Evolutionary conservation across 2,329 filamentous ascomycete species (phyloP), one percentile per base, ranked within the genome.

Genomic region (Microsporum ferrugineum): DNA sequence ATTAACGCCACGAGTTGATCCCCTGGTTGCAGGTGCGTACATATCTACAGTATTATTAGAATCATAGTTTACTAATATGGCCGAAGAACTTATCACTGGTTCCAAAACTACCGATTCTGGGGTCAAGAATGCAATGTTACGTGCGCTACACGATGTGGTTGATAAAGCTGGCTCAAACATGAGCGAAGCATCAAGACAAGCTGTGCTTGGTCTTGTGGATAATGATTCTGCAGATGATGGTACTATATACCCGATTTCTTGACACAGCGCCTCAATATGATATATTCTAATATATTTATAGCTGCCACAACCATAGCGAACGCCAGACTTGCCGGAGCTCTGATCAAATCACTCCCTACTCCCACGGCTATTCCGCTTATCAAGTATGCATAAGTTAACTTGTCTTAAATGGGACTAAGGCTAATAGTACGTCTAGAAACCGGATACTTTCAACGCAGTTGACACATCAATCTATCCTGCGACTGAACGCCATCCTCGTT

Each of bases 81-180:
- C 10, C 83, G 5, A 36, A 63, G 94, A 99, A 75, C 82, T 99
- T 56, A 91, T 97, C 23, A 88, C 94, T n/a, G 94, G 94, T 55
- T 94, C 91, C 31, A 96, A 92, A 79, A 97, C 94, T 0, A 78
- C 84, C 1, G 92, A 97, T 70, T 71, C 84, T 4, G 92, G 92
- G 53, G 94, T 99, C 65, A 89, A 85, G 75, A 94, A 88, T 66
- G 94, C 94, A 33, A 99, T 99, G 94, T 82, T 99, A 69, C 96
- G 95, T 78, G 94, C 94, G 2, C 77, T 99, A 53, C 96, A 95
- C 71, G 92, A 97, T 71, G 94, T 99, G 34, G 87, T 99, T 63
- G 92, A 89, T 79, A 96, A 96, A 75, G 92, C 91, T 17, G 94
- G 94, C 60, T 81, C 82, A 62, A 96, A 92, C 75, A 99, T 99